Evolutionary conservation across 75 land plant species (phyloP).

Genomic region (Selaginella moellendorffii): DNA sequence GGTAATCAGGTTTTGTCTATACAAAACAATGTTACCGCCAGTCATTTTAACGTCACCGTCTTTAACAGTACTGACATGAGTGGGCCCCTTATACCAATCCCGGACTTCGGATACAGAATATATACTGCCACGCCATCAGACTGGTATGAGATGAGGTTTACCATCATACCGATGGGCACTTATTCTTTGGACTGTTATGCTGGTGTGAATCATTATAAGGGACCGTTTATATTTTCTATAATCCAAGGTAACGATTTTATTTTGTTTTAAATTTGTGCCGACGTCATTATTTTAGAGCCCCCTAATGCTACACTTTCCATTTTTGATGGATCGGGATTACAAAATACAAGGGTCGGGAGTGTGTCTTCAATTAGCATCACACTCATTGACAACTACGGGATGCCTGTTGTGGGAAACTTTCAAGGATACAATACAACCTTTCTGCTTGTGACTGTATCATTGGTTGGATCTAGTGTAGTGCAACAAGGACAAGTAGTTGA

Average conservation of each 20-base stretch:
- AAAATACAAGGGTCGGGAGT: background rate
- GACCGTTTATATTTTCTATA: too few species aligned
- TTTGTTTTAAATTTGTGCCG: too few species aligned
- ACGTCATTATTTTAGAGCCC: too few species aligned
- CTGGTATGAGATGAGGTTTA: background rate
- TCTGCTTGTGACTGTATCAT: background rate
- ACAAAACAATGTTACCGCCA: too few species aligned
- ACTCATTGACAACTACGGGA: background rate
- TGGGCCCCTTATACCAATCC: too few species aligned
- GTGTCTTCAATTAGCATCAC: background rate
- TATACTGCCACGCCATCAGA: background rate
- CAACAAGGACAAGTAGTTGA: background rate
- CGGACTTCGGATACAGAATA: too few species aligned
- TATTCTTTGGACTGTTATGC: background rate
- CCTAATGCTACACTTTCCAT: background rate
- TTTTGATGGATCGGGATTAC: background rate
- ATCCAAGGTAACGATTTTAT: too few species aligned
- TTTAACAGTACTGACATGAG: too few species aligned
- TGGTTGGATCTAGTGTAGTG: background rate
- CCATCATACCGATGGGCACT: background rate
- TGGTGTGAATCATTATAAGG: too few species aligned
- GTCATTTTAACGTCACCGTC: too few species aligned
- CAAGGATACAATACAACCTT: background rate
- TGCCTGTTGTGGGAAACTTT: background rate
- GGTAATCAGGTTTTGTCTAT: too few species aligned